These are phyloP conservation scores for Kwoniella bestiolae DNA, from an alignment of 768 basidiomycete genomes.

Conservation along the genomic window DNA sequence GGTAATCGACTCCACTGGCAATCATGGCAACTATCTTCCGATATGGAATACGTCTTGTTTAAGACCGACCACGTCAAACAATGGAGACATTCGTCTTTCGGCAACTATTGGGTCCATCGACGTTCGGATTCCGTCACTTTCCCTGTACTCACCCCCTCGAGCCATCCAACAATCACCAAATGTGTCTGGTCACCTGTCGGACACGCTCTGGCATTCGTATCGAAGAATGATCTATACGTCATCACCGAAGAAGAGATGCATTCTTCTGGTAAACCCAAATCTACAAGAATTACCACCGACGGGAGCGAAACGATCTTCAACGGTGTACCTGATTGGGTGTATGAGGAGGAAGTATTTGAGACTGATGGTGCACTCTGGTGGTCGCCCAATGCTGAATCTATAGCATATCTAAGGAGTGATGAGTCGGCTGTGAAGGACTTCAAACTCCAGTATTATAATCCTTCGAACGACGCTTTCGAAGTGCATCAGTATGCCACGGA, in stretches of 20 bases:
- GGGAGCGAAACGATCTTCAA: slow-evolving; percentile 87
- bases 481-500: slow-evolving; percentile 73
- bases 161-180: slow-evolving; percentile 74
- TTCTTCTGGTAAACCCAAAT: slow-evolving; percentile 16
- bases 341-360: slow-evolving; percentile 64
- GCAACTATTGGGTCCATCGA: slow-evolving; percentile 91
- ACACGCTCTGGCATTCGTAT: slow-evolving; percentile 83
- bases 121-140: slow-evolving; percentile 70
- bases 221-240: slow-evolving; percentile 85
- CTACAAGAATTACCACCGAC: slow-evolving; percentile 75
- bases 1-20: slow-evolving; percentile 59
- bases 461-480: slow-evolving; percentile 68
- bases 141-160: slow-evolving; percentile 70
- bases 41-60: slow-evolving; percentile 86
- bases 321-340: slow-evolving; percentile 95
- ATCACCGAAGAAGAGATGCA: slow-evolving; percentile 59
- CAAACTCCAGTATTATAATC: slow-evolving; percentile 89
- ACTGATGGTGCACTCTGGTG: slow-evolving; percentile 83
- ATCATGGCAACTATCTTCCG: slow-evolving; percentile 82
- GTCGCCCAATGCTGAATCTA: slow-evolving; percentile 71
- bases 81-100: slow-evolving; percentile 90
- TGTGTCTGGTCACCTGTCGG: slow-evolving; percentile 85
- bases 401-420: slow-evolving; percentile 86
- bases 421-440: slow-evolving; percentile 87
- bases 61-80: slow-evolving; percentile 80